Percentiles rank a stretch among this genome's conserved stretches.
Evolutionary conservation across 2,329 filamentous ascomycete species (phyloP).

Genomic region (Ceratocystis alfenasii): DNA sequence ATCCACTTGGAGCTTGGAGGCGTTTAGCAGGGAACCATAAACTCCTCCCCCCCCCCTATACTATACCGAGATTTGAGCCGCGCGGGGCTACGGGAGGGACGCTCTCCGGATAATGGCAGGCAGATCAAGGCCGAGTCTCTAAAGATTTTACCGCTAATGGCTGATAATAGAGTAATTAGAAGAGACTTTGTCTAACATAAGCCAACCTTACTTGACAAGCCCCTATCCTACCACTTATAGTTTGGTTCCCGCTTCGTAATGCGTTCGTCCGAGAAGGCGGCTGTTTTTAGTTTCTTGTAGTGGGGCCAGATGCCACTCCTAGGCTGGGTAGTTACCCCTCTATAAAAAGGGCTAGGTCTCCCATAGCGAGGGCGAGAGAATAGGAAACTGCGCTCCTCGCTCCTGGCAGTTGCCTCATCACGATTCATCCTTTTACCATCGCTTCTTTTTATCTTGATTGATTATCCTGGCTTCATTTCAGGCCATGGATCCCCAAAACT

Average conservation of each 20-base stretch:
- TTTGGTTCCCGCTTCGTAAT: background rate
- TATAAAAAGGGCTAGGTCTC: background rate
- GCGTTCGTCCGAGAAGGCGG: background rate
- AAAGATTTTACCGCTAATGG: too few species aligned
- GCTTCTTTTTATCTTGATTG: background rate
- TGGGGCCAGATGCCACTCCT: background rate
- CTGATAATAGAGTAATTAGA: too few species aligned
- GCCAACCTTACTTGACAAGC: background rate
- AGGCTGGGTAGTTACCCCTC: background rate
- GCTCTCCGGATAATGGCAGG: too few species aligned
- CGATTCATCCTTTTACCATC: background rate
- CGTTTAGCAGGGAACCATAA: too few species aligned
- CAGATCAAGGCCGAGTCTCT: too few species aligned
- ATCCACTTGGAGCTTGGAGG: too few species aligned
- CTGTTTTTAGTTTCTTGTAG: background rate
- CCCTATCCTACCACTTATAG: background rate
- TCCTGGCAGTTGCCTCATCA: background rate
- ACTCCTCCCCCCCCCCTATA: too few species aligned
- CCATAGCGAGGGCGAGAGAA: background rate
- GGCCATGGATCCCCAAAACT: slow-evolving; percentile 66
- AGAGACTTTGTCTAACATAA: background rate
- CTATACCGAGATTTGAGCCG: too few species aligned
- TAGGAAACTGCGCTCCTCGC: background rate
- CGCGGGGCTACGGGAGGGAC: too few species aligned
- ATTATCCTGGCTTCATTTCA: background rate